Evolutionary conservation across 345 rosid species (phyloP), one percentile per base, ranked within the genome.

Genomic region (Nasturtium officinale): DNA sequence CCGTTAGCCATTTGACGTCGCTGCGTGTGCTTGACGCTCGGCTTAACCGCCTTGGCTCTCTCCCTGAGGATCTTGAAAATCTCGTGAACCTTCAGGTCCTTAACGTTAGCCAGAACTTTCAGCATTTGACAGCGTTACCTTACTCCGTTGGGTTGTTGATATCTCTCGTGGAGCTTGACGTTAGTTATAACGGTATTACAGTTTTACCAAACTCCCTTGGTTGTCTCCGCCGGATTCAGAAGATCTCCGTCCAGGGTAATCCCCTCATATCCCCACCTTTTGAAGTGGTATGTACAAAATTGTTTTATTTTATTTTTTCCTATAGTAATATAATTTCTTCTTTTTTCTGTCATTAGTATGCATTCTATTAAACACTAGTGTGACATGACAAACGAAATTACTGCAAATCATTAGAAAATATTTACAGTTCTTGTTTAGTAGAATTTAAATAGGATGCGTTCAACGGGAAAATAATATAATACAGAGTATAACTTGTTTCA

Each of bases 21-120:
- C 69, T 92, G 0, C 83, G 78, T 63, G 74, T 70, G 28, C 77
- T 90, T 0, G 98, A 90, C 25, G 96, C 86, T 0, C 79, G 98
- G 25, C 87, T 92, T 4, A 92, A 92, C 78, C 82, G 87, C 74
- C 86, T 92, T 3, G 77, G 76, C 1, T 64, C 87, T 1, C 87
- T 92, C 8, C 96, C 98, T 0, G 87, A 85, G 25, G 98, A 88
- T 80, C 43, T 92, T 1, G 96, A 90, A 74, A 92, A 86, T 71
- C 82, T 92, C 0, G 82, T 87, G 69, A 86, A 85, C 77, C 80
- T 92, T 2, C 77, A 88, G 56, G 78, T 84, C 29, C 89, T 92
- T 9, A 92, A 92, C 26, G 82, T 92, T 3, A 90, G 98, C 79
- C 96, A 90, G 54, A 92, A 92, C 73, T 92, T 92, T 69, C 96